Evolutionary conservation across 2,329 filamentous ascomycete genomes (phyloP), one percentile per base, ranked within the genome.

Genomic region (Emericellopsis cladophorae): DNA sequence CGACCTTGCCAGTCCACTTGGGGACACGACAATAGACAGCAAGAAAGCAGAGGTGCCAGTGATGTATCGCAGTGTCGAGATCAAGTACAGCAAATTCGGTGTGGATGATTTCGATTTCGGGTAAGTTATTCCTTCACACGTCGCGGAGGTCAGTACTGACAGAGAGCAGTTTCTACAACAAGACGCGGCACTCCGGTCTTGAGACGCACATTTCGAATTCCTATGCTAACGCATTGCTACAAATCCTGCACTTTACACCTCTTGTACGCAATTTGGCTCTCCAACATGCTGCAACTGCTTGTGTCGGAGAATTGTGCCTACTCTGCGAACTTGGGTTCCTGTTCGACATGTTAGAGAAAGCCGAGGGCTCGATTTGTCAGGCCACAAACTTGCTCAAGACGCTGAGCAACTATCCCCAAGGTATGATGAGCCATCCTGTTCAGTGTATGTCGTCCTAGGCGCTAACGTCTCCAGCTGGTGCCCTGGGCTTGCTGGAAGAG

Each of bases 21-120:
- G 76, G n/a, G 77, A 81, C 31, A 66, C 76, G 42, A 79, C 83
- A 41, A 67, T 90, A 4, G 81, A 84, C 46, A 81, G 82, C 47
- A 75, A 82, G 42, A 84, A 86, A 47, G 77, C 83, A 33, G 88
- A 95, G 42, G 83, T 92, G 5, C 84, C 90, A 18, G 75, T 84
- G 8, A 86, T 92, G 66, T 98, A 98, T 59, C 81, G 84, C 48
- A 89, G 88, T 52, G 84, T 95, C 10, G 90, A 96, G 59, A 98
- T 98, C 64, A 95, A 95, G 58, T 98, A 96, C 66, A 95, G 90
- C 69, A 93, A 88, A 56, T 98, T 95, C 59, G 92, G 92, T 16
- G 88, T 98, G n/a, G 90, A 96, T 53, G 93, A 98, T 59, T 98
- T 98, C 58, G 92, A 98, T 59, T 98, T 98, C 62, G 83, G 84